phyloP scores from a whole-genome alignment of 495 filamentous ascomycete genomes.

The Diplogelasinospora grovesii region DNA sequence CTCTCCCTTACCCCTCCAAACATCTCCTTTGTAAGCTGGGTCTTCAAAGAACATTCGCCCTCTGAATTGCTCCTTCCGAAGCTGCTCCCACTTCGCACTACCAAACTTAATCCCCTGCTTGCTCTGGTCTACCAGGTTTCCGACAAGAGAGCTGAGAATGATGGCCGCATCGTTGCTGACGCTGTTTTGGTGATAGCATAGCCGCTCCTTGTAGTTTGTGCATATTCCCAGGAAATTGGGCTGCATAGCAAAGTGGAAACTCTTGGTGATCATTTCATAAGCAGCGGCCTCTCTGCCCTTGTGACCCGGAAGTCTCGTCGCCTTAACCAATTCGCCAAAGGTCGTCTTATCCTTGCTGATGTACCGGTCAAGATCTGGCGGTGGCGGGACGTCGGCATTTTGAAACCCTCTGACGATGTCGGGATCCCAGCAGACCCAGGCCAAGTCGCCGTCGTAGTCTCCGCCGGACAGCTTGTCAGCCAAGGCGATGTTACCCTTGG shows the following conservation, averaged over 20 bases:
- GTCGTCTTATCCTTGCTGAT: conserved; percentile 52
- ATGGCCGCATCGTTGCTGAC: conserved; percentile 51
- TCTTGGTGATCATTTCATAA: conserved; percentile 44
- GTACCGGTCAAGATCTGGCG: conserved; percentile 45
- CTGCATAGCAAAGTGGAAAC: conserved; percentile 61
- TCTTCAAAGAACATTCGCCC: conserved; percentile 30
- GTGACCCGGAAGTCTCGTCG: not conserved
- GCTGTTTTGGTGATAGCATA: conserved; percentile 55
- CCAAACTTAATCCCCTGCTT: conserved; percentile 72
- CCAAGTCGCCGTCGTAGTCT: conserved; percentile 90
- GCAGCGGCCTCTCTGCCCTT: conserved; percentile 10
- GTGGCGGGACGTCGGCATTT: conserved; percentile 55
- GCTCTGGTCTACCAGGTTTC: conserved; percentile 70
- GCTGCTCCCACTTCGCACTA: conserved; percentile 46
- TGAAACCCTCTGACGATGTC: conserved; percentile 65
- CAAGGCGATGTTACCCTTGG: conserved; percentile 59
- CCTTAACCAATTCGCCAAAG: conserved; percentile 37
- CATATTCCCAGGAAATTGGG: conserved; percentile 63
- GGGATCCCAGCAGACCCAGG: conserved; percentile 87
- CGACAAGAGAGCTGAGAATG: conserved; percentile 61
- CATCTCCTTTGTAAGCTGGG: conserved; percentile 32
- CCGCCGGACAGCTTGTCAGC: conserved; percentile 83
- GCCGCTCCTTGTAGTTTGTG: conserved; percentile 65
- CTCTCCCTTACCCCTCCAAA: conserved; percentile 30
- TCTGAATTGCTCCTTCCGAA: conserved; percentile 38